These are phyloP conservation scores for Acorus gramineus DNA, from an alignment of 106 monocot genomes.

Conservation along the genomic window DNA sequence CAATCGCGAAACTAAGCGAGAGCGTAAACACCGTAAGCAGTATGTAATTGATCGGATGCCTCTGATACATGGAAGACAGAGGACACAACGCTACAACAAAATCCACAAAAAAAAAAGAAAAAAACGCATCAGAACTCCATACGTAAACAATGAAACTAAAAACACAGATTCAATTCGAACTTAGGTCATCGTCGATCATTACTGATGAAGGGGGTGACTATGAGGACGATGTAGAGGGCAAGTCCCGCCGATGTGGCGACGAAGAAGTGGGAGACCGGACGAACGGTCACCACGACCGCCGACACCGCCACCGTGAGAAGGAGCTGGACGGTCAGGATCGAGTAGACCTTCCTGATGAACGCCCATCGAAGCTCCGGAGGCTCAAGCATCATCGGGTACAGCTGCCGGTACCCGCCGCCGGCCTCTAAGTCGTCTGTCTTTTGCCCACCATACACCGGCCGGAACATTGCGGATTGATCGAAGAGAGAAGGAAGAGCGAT, in stretches of 20 bases:
- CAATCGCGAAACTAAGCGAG: slow-evolving; percentile 3
- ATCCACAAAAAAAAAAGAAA: slow-evolving; percentile 1
- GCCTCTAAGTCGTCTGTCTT: slow-evolving; percentile 36
- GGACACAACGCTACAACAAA: slow-evolving; percentile 54
- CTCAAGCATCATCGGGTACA: slow-evolving; percentile 83
- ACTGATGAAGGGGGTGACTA: slow-evolving; percentile 62
- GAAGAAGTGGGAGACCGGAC: slow-evolving; percentile 59
- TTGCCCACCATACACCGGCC: no score
- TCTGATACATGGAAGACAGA: slow-evolving; percentile 48
- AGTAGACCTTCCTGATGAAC: slow-evolving; percentile 83
- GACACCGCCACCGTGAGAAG: slow-evolving; percentile 59
- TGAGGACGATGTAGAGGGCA: slow-evolving; percentile 61
- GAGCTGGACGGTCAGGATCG: slow-evolving; percentile 65
- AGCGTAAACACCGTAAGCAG: slow-evolving; percentile 70
- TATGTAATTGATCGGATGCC: slow-evolving; percentile 60
- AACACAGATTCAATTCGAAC: background rate
- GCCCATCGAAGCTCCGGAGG: slow-evolving; percentile 71
- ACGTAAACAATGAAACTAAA: background rate
- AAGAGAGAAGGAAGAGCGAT: no score
- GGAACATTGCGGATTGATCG: no score
- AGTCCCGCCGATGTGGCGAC: slow-evolving; percentile 46
- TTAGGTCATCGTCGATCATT: background rate
- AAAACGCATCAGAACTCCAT: background rate
- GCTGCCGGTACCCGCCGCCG: slow-evolving; percentile 21
- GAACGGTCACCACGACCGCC: slow-evolving; percentile 50